phyloP scores from a whole-genome alignment of 1,139 yeast species.

The Yarrowia galli region DNA sequence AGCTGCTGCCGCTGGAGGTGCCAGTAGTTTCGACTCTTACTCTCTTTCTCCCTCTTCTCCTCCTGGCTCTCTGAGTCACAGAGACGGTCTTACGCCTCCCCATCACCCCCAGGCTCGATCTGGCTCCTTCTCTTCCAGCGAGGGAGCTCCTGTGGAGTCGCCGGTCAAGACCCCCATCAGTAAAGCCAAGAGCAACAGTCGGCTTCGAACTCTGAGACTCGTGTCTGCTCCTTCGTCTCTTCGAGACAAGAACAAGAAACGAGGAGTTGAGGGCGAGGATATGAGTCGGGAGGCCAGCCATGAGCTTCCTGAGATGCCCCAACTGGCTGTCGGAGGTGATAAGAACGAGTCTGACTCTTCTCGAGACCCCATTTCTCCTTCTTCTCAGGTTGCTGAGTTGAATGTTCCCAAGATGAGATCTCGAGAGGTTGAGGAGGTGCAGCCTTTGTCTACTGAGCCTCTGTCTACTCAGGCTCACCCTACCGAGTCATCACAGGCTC shows the following conservation, averaged over 20 bases:
- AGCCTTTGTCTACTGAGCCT: background rate
- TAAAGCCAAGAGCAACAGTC: conserved; percentile 21
- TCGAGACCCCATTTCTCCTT: background rate
- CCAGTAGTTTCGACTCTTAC: background rate
- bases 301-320: background rate
- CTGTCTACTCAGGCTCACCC: background rate
- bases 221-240: conserved; percentile 34
- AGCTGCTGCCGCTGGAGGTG: conserved; percentile 6
- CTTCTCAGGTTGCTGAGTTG: conserved; percentile 1
- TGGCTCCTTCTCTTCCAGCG: conserved; percentile 21
- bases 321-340: background rate
- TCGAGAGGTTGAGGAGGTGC: background rate
- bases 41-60: conserved; percentile 18
- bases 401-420: conserved; percentile 21
- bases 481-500: background rate
- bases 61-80: too few species aligned
- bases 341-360: background rate
- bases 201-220: conserved; percentile 31
- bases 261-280: background rate
- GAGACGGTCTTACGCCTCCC: conserved; percentile 11
- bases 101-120: conserved; percentile 12
- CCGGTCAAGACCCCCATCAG: conserved; percentile 8
- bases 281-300: conserved; percentile 6
- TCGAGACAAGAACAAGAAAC: conserved; percentile 13
- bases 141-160: conserved; percentile 8